phyloP scores from a whole-genome alignment of 805 yeast species.

The Zygosaccharomyces rouxii region DNA sequence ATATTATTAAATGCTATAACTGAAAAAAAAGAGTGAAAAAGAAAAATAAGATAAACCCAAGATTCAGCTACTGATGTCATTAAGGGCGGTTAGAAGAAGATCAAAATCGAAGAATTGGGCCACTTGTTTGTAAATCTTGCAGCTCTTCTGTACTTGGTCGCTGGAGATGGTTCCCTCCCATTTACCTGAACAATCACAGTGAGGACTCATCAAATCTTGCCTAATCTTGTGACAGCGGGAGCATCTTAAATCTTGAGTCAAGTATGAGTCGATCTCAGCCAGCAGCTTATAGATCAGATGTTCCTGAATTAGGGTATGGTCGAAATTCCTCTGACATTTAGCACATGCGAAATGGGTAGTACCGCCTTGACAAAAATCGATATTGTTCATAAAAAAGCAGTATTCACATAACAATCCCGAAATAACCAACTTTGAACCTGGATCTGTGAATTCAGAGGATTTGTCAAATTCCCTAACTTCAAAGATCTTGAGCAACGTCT shows the following conservation, averaged over 20 bases:
- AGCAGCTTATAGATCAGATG: slow-evolving; percentile 62
- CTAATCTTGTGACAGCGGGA: slow-evolving; percentile 65
- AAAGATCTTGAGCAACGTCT: slow-evolving; percentile 65
- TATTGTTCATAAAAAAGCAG: slow-evolving; percentile 68
- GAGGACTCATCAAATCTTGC: slow-evolving; percentile 62
- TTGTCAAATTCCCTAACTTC: slow-evolving; percentile 82
- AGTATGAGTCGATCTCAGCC: slow-evolving; percentile 52
- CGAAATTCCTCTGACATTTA: slow-evolving; percentile 60
- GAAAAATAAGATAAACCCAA: neutral
- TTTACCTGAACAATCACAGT: slow-evolving; percentile 84
- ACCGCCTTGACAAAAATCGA: slow-evolving; percentile 77
- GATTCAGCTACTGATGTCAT: neutral
- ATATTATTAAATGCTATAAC: neutral
- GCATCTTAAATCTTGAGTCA: slow-evolving; percentile 79
- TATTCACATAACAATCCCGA: slow-evolving; percentile 71
- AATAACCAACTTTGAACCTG: slow-evolving; percentile 63
- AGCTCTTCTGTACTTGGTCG: slow-evolving; percentile 41
- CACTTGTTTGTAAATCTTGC: slow-evolving; percentile 52
- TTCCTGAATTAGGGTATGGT: slow-evolving; percentile 73
- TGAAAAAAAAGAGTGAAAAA: neutral
- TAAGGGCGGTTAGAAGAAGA: slow-evolving; percentile 36
- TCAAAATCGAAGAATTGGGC: slow-evolving; percentile 58
- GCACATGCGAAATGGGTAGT: slow-evolving; percentile 52
- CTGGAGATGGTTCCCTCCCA: slow-evolving; percentile 61
- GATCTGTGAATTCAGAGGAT: slow-evolving; percentile 68